phyloP scores from a whole-genome alignment of 306 rosid genomes.

The Cicer bijugum region DNA sequence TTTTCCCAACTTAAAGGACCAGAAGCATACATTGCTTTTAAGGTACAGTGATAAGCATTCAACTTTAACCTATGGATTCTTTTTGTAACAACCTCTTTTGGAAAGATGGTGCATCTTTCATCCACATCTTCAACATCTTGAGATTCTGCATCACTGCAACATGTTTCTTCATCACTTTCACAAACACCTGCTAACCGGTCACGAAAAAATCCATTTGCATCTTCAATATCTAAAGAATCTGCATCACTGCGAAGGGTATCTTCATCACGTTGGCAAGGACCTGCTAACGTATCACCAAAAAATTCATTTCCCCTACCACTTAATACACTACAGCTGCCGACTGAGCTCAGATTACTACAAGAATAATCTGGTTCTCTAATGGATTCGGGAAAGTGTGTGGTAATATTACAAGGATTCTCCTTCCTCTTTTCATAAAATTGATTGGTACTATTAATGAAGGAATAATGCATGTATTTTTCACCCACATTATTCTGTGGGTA shows the following conservation, averaged over 20 bases:
- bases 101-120: slow-evolving; percentile 46
- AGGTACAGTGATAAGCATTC: slow-evolving; percentile 64
- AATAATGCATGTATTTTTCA: slow-evolving; percentile 60
- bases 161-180: slow-evolving; percentile 53
- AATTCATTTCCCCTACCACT: slow-evolving; percentile 50
- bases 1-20: slow-evolving; percentile 96
- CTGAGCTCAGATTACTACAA: slow-evolving; percentile 69
- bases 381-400: slow-evolving; percentile 55
- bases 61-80: slow-evolving; percentile 79
- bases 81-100: slow-evolving; percentile 51
- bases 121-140: slow-evolving; percentile 57
- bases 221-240: slow-evolving; percentile 60
- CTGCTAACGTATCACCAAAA: slow-evolving; percentile 53
- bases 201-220: slow-evolving; percentile 39
- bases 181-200: slow-evolving; percentile 52
- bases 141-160: slow-evolving; percentile 71
- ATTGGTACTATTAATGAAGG: slow-evolving; percentile 55
- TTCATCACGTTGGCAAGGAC: slow-evolving; percentile 60
- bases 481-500: slow-evolving; percentile 66
- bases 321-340: slow-evolving; percentile 83
- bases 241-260: slow-evolving; percentile 63
- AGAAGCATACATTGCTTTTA: slow-evolving; percentile 73
- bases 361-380: slow-evolving; percentile 53
- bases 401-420: slow-evolving; percentile 46
- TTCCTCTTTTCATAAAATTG: slow-evolving; percentile 53